A percentile compares a stretch with the other conserved stretches of the same genome.
These are phyloP conservation scores for Tricladium varicosporioides DNA, from an alignment of 2,329 filamentous ascomycete species.

Conservation along the genomic window DNA sequence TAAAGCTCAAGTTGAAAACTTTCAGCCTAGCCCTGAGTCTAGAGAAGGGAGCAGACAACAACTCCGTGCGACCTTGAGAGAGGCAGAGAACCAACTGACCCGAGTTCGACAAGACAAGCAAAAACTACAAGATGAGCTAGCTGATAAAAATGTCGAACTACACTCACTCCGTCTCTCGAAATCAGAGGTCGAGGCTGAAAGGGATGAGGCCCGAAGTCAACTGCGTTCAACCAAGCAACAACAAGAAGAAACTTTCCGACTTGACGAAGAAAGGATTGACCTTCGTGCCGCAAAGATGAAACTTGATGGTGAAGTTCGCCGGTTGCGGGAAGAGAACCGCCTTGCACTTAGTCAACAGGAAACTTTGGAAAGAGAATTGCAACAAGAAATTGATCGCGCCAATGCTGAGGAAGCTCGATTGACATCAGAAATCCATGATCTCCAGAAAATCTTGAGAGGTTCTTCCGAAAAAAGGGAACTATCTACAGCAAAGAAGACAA, in stretches of 20 bases:
- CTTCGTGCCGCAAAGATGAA: slow-evolving; percentile 66
- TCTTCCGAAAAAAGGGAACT: slow-evolving; percentile 44
- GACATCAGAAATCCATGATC: slow-evolving; percentile 50
- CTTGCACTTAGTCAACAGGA: slow-evolving; percentile 54
- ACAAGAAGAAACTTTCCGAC: slow-evolving; percentile 55
- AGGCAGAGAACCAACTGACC: slow-evolving; percentile 56
- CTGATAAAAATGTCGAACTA: slow-evolving; percentile 58
- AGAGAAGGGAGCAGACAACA: slow-evolving; percentile 46
- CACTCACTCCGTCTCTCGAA: slow-evolving; percentile 55
- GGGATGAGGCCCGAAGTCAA: slow-evolving; percentile 64
- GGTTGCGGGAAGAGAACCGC: slow-evolving; percentile 63
- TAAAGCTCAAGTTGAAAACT: slow-evolving; percentile 31
- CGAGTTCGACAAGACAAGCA: slow-evolving; percentile 60
- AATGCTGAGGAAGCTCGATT: slow-evolving; percentile 64
- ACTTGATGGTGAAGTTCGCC: slow-evolving; percentile 64
- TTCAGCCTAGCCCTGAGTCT: slow-evolving; percentile 29
- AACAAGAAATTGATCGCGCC: slow-evolving; percentile 65
- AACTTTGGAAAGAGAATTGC: slow-evolving; percentile 60
- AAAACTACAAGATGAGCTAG: slow-evolving; percentile 60
- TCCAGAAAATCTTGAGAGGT: slow-evolving; percentile 42
- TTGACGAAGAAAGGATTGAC: slow-evolving; percentile 69
- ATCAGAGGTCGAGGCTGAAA: slow-evolving; percentile 59
- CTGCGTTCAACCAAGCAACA: slow-evolving; percentile 53
- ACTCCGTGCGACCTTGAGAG: slow-evolving; percentile 55
- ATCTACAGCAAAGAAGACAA: slow-evolving; percentile 54